A percentile compares a stretch with the other conserved stretches of the same genome.
Evolutionary conservation across 2,329 filamentous ascomycete species (phyloP).

Genomic region (Exophiala sp.): DNA sequence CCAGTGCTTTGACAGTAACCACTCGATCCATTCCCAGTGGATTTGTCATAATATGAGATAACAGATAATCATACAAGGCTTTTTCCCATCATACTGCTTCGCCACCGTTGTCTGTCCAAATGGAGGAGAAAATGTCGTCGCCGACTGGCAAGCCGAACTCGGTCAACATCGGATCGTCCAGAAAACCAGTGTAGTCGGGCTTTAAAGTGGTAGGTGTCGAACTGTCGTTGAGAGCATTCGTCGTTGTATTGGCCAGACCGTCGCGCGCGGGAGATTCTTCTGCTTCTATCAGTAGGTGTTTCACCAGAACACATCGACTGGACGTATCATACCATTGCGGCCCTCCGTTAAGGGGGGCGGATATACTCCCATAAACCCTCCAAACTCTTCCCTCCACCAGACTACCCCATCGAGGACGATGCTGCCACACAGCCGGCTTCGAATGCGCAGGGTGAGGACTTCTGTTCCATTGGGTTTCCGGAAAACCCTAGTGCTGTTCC

Average conservation of each 20-base stretch:
- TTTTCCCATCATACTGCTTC: conserved; percentile 3
- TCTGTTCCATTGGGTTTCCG: conserved; percentile 36
- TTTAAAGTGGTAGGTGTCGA: neutral
- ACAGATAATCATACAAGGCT: neutral
- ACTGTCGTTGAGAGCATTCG: neutral
- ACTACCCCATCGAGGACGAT: conserved; percentile 38
- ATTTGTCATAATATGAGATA: neutral
- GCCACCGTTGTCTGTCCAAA: conserved; percentile 14
- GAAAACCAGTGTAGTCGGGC: conserved; percentile 16
- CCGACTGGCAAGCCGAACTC: conserved; percentile 22
- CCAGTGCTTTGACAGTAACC: no score
- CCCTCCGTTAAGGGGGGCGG: conserved; percentile 17
- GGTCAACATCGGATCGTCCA: conserved; percentile 22
- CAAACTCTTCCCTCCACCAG: conserved; percentile 43
- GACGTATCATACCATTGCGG: conserved; percentile 10
- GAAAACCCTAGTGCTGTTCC: conserved; percentile 40
- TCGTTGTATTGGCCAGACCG: neutral
- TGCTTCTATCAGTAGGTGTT: conserved; percentile 5
- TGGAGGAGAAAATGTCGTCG: conserved; percentile 19
- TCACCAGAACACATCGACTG: neutral
- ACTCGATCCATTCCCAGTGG: no score
- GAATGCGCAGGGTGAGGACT: conserved; percentile 35
- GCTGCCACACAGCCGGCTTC: conserved; percentile 37
- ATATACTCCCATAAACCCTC: conserved; percentile 18
- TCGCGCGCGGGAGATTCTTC: conserved; percentile 5